A percentile compares a stretch with the other conserved stretches of the same genome.
phyloP scores from a whole-genome alignment of 1,139 yeast species.

The Candida tropicalis region DNA sequence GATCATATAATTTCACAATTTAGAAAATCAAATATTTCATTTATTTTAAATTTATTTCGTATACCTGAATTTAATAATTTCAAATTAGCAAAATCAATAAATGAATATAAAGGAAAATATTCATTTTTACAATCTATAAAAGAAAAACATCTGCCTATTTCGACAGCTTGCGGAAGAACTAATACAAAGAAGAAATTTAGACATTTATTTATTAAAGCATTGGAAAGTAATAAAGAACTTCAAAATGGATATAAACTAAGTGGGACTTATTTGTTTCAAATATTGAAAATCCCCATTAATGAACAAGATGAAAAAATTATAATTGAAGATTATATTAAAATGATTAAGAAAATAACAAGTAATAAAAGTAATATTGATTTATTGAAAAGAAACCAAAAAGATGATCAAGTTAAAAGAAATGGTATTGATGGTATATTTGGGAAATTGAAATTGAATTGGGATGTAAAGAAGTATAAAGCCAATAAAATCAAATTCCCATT shows the following conservation, averaged over 20 bases:
- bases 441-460: not conserved
- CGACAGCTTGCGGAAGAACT: conserved; percentile 38
- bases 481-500: not conserved
- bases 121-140: conserved; percentile 25
- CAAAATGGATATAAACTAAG: conserved; percentile 20
- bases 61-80: conserved; percentile 26
- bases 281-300: conserved; percentile 39
- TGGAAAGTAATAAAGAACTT: conserved; percentile 6
- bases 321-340: not conserved
- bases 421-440: not conserved
- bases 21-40: conserved; percentile 45
- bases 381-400: not conserved
- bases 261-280: conserved; percentile 47
- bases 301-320: conserved; percentile 32
- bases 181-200: conserved; percentile 26
- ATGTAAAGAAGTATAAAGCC: not conserved
- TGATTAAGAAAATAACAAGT: not conserved
- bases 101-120: conserved; percentile 32
- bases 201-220: conserved; percentile 12
- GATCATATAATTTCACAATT: conserved; percentile 30
- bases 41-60: conserved; percentile 24
- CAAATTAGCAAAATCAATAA: conserved; percentile 24
- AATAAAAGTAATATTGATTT: not conserved
- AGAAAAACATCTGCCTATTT: conserved; percentile 30
- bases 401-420: not conserved